Conservation (phyloP, 331 rosid species). For the Quercus phellos region DNA sequence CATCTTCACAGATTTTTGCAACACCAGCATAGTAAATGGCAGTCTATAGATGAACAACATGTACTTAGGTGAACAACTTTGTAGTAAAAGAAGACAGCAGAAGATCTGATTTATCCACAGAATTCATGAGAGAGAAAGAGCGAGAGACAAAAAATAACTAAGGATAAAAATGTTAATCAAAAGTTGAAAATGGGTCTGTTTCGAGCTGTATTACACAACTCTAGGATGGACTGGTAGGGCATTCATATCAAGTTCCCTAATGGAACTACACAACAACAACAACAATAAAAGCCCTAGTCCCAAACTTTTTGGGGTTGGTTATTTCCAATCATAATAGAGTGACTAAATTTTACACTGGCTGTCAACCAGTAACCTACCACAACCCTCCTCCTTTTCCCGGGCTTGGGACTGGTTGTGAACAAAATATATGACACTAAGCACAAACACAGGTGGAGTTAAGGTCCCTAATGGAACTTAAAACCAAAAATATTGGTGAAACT, state of each 20-base stretch:
- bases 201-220: background rate
- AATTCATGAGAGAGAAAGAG: slow-evolving; percentile 4
- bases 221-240: background rate
- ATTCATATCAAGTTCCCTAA: too few relatives aligned
- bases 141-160: background rate
- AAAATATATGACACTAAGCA: too few relatives aligned
- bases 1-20: slow-evolving; percentile 89
- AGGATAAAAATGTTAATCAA: background rate
- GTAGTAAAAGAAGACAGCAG: slow-evolving; percentile 10
- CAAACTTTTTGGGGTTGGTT: too few relatives aligned
- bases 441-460: too few relatives aligned
- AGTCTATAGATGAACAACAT: slow-evolving; percentile 50
- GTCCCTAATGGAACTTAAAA: background rate
- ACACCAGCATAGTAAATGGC: slow-evolving; percentile 91
- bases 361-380: too few relatives aligned
- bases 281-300: too few relatives aligned
- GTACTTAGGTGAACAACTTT: slow-evolving; percentile 11
- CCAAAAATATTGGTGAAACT: background rate
- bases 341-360: too few relatives aligned
- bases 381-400: too few relatives aligned
- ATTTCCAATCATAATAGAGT: too few relatives aligned
- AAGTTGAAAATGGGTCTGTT: background rate
- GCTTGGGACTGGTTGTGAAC: too few relatives aligned
- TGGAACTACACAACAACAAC: too few relatives aligned
- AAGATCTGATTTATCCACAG: slow-evolving; percentile 6